Evolutionary conservation across 2,329 filamentous ascomycete species (phyloP), one percentile per base, ranked within the genome.

Genomic region (Colletotrichum melonis): DNA sequence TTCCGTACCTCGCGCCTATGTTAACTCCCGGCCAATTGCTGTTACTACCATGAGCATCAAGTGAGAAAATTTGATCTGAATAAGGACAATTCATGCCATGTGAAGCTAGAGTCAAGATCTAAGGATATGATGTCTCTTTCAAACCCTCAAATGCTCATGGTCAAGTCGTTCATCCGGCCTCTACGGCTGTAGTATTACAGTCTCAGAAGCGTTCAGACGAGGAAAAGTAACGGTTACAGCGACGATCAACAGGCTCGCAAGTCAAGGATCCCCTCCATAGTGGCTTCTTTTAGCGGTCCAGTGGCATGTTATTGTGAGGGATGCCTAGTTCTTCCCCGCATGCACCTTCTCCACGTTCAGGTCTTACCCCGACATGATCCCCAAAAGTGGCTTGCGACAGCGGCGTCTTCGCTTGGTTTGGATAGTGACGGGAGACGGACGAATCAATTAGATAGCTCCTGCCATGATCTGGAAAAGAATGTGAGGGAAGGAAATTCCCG

Each of bases 281-380:
- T 63, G 58, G 66, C 58, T 69, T 63, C 9, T 30, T 46, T 60
- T 52, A 63, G 57, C 58, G 24, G n/a, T 1, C 56, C 46, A 63
- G 46, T 55, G 57, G 66, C 57, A 42, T 56, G 66, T 63, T 22
- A 24, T 42, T 46, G 49, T 69, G 66, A 69, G 30, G 52, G 26
- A 30, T 55, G 52, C 52, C 65, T 30, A 62, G 14, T 32, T 32
- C 22, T 69, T 64, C 67, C 60, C 67, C 67, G 60, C 67, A 69
- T 49, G 55, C 28, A 19, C 26, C 54, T 64, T 69, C 60, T 60
- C 67, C 67, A 64, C 67, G 60, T 60, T 55, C 26, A 63, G 49
- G 30, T 32, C 22, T 28, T 65, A 65, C 63, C 63, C 63, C 63
- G n/a, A 57, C 32, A 35, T 52, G 24, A 56, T 49, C 32, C 30